Percentiles rank a stretch among this genome's conserved stretches.
These are phyloP conservation scores for Nicotiana undulata DNA, from an alignment of 257 asterid species.

Conservation along the genomic window DNA sequence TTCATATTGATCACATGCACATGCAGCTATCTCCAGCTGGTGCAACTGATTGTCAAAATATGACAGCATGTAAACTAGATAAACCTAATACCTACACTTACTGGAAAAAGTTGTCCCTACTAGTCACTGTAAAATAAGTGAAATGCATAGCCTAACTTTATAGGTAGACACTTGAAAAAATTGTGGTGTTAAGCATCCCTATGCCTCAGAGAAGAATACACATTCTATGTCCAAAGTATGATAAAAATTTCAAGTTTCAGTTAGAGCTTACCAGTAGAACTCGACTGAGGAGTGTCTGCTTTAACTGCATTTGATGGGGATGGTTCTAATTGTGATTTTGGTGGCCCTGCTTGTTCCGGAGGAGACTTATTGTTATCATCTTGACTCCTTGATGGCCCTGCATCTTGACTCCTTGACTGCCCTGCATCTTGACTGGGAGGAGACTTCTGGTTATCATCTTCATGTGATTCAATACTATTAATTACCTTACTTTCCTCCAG, in stretches of 20 bases:
- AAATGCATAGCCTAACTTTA: background rate
- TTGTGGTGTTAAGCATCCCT: background rate
- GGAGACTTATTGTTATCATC: conserved; percentile 50
- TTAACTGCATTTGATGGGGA: conserved; percentile 51
- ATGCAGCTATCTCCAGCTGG: conserved; percentile 1
- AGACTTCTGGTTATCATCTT: conserved; percentile 54
- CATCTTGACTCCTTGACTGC: conserved; percentile 37
- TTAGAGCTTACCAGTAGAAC: conserved; percentile 55
- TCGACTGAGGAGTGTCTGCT: conserved; percentile 15
- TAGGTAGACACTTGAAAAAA: background rate
- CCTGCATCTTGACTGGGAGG: conserved; percentile 42
- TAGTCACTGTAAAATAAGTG: background rate
- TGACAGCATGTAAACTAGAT: background rate
- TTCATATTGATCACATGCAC: background rate
- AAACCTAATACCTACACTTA: background rate
- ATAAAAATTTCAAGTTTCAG: background rate
- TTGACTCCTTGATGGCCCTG: conserved; percentile 38
- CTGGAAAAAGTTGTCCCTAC: background rate
- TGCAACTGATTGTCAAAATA: background rate
- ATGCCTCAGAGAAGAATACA: background rate
- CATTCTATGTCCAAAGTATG: background rate
- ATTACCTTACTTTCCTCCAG: conserved; percentile 51
- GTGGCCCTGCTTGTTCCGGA: conserved; percentile 39
- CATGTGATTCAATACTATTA: conserved; percentile 41
- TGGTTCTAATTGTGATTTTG: conserved; percentile 34